Evolutionary conservation across 495 filamentous ascomycete genomes (phyloP), one percentile per base, ranked within the genome.

Genomic region (Xylaria nigripes): DNA sequence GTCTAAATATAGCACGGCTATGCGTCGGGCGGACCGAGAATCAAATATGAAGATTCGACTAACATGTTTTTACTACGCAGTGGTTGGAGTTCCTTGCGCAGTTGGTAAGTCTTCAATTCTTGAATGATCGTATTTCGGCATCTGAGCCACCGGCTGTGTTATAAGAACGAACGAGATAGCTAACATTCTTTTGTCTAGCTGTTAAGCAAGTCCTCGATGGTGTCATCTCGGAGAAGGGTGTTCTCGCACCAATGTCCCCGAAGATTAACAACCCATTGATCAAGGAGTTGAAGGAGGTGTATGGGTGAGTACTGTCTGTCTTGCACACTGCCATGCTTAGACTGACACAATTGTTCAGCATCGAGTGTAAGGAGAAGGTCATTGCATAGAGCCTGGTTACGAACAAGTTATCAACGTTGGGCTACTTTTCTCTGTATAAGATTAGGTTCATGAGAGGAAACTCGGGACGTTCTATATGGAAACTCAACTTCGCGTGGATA

Each of bases 141-240:
- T 24, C 43, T n/a, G 1, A 12, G 12, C 1, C 12, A 4, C 32
- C 6, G 32, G 32, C 32, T 7, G 12, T 40, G 36, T 18, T 36
- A 18, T 40, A 40, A 19, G 15, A n/a, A n/a, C n/a, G 18, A 19
- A 13, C 76, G 71, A 54, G 72, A 69, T 60, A 71, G 75, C 44
- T 50, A 19, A 45, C 45, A 22, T 30, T 46, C 15, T 9, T 48
- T n/a, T 48, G 29, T 38, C 22, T 42, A 32, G 87, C 87, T 45
- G 82, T 87, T 54, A 85, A 89, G 78, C 80, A 89, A 75, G 86
- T 96, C 24, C 81, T 96, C 43, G 78, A 88, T 63, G 92, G 91
- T 7, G 87, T 81, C 8, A 86, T 96, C 60, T 76, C 72, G 45
- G 77, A 87, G 60, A 88, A 81, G 72, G 88, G 89, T 62, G 72